Base-by-base conservation (phyloP, 176 grass and related monocot genomes). In the Raddia guianensis region DNA sequence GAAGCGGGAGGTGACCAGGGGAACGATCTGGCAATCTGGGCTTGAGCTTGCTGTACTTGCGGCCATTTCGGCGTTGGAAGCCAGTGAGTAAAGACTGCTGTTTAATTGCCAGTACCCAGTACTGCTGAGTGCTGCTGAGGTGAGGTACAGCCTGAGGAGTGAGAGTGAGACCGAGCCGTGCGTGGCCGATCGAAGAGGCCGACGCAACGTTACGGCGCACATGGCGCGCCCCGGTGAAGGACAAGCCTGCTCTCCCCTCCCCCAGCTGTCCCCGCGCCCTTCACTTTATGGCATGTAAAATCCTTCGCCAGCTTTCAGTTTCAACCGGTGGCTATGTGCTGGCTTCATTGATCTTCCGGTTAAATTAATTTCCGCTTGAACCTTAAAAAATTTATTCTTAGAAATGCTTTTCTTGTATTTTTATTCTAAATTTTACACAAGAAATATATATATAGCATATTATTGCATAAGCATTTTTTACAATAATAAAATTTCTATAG, bases 201-300 rank as follows among this genome's bases (percentile, higher is more conserved):
- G 21, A 21, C 76, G 60, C 9, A 40, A 21, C 76, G 60, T 67
- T 13, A 16, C 69, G 60, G 76, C 76, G 69, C 84, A 80, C 76
- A 86, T 74, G 84, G 69, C 51, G 69, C 61, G 37, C 20, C 49
- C 49, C 49, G 68, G 59, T 49, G 76, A 50, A 49, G 8, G 83
- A 79, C 59, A 15, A 21, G 37, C 12, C 42, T 15, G 59, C 63
- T 66, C 15, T 0, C 19, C 58, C 35, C 67, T 49, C 58, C 58
- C 58, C 58, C 14, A 57, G 68, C 75, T 73, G 75, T 73, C 20
- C 33, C 12, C 7, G 63, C 37, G 37, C 37, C 37, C 37, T 40
- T 40, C 37, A 40, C 37, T 40, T 40, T 5, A 40, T 40, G 37
- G 37, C 37, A 40, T 40, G 37, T 40, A 40, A 27, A 27, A 27